phyloP scores from a whole-genome alignment of 2,329 filamentous ascomycete species.

The Botryotinia narcissicola region DNA sequence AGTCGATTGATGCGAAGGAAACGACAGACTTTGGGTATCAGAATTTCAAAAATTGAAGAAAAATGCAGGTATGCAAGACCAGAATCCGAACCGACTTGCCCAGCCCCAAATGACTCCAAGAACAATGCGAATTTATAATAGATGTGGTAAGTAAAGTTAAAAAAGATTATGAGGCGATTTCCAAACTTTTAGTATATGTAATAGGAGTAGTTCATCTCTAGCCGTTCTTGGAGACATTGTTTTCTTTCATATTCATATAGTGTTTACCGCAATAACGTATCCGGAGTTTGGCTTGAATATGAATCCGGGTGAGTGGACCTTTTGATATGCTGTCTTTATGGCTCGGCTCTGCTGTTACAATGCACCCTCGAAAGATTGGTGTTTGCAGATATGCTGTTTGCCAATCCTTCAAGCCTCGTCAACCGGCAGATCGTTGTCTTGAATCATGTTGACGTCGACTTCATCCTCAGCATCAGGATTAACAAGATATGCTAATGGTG shows the following conservation, averaged over 20 bases:
- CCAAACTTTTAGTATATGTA: not conserved
- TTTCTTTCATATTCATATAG: conserved; percentile 10
- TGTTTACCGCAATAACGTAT: conserved; percentile 15
- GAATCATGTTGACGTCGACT: conserved; percentile 21
- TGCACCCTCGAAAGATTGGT: not conserved
- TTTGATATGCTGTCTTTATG: not conserved
- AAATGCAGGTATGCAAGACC: conserved; percentile 17
- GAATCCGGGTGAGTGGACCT: not conserved
- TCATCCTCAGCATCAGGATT: conserved; percentile 34
- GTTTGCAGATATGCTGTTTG: not conserved
- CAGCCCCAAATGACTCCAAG: conserved; percentile 11
- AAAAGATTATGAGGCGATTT: conserved; percentile 1
- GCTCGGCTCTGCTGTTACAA: not conserved
- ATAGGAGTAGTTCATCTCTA: not conserved
- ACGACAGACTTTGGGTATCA: conserved; percentile 20
- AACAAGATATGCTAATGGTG: conserved; percentile 63
- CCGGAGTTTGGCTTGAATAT: conserved; percentile 4
- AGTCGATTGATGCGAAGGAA: conserved; percentile 12
- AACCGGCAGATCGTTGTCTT: not conserved
- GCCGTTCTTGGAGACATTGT: not conserved
- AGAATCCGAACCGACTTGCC: conserved; percentile 5
- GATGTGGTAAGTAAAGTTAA: not conserved
- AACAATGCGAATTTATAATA: conserved; percentile 16
- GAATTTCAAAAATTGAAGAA: conserved; percentile 13
- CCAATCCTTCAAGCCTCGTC: not conserved